A percentile compares a stretch with the other conserved stretches of the same genome.
These are phyloP conservation scores for Solanum microdontum DNA, from an alignment of 257 asterid genomes.

Conservation along the genomic window DNA sequence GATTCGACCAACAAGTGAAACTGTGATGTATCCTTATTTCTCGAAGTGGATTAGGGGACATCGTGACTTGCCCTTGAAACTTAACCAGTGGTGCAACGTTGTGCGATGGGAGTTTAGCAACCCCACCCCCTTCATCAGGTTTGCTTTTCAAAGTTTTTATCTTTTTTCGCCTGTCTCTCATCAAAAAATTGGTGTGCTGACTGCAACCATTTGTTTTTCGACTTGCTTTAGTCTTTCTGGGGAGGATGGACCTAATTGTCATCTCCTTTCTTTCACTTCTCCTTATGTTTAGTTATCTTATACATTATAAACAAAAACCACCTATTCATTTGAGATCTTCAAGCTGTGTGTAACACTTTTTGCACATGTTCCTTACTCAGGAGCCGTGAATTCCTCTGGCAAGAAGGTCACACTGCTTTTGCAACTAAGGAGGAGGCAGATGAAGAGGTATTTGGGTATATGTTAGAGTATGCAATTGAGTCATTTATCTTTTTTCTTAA, in stretches of 20 bases:
- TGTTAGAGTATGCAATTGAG: background rate
- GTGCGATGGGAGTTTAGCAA: conserved; percentile 99
- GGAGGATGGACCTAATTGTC: background rate
- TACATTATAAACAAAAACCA: background rate
- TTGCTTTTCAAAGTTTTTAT: background rate
- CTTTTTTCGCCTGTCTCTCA: background rate
- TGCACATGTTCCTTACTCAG: conserved; percentile 19
- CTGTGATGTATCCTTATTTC: conserved; percentile 96
- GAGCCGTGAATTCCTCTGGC: conserved; percentile 99
- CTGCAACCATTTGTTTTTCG: background rate
- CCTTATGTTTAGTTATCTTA: background rate
- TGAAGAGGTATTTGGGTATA: conserved; percentile 47
- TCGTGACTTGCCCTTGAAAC: conserved; percentile 91
- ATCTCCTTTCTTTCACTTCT: background rate
- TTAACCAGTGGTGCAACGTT: conserved; percentile 99
- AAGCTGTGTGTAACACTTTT: background rate
- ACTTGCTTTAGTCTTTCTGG: background rate
- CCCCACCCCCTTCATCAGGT: conserved; percentile 99
- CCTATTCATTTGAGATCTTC: background rate
- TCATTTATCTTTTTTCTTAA: background rate
- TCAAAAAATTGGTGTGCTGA: background rate
- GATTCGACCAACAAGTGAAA: conserved; percentile 98
- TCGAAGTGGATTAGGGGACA: conserved; percentile 99
- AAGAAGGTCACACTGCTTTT: conserved; percentile 98
- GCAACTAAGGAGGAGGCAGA: conserved; percentile 96